A percentile compares a stretch with the other conserved stretches of the same genome.
Conservation (phyloP, 148 eudicot species). For the Persicaria maculosa region DNA sequence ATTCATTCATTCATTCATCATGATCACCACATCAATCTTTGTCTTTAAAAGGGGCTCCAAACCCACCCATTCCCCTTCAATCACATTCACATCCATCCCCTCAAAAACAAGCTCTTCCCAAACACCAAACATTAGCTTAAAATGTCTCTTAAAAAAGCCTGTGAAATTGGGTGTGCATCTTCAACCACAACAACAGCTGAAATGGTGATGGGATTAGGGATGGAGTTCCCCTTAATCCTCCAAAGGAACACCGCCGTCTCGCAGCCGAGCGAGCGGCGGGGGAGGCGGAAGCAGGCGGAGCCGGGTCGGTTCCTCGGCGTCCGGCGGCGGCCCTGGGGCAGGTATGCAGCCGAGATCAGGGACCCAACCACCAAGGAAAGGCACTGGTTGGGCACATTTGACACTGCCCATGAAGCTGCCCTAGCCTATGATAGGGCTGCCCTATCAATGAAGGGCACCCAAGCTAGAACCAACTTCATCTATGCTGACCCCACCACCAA, state of each 20-base stretch:
- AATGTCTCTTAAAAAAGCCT: slow-evolving; percentile 37
- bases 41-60: slow-evolving; percentile 12
- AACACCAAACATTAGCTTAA: neutral
- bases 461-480: slow-evolving; percentile 87
- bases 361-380: slow-evolving; percentile 91
- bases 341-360: slow-evolving; percentile 92
- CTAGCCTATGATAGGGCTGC: slow-evolving; percentile 97
- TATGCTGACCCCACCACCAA: slow-evolving; percentile 48
- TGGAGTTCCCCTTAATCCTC: slow-evolving; percentile 43
- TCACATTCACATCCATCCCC: neutral
- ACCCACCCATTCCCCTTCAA: slow-evolving; percentile 3
- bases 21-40: slow-evolving; percentile 8
- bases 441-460: slow-evolving; percentile 82
- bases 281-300: slow-evolving; percentile 54
- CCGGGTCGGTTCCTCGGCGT: slow-evolving; percentile 87
- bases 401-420: slow-evolving; percentile 97
- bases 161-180: neutral
- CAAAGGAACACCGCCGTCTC: slow-evolving; percentile 59
- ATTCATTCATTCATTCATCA: neutral
- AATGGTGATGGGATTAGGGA: slow-evolving; percentile 28
- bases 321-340: slow-evolving; percentile 82
- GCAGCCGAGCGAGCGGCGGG: slow-evolving; percentile 52
- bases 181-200: slow-evolving; percentile 18
- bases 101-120: neutral
- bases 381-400: slow-evolving; percentile 96